Evolutionary conservation across 768 basidiomycete genomes (phyloP).

Genomic region (Jaapia argillacea): DNA sequence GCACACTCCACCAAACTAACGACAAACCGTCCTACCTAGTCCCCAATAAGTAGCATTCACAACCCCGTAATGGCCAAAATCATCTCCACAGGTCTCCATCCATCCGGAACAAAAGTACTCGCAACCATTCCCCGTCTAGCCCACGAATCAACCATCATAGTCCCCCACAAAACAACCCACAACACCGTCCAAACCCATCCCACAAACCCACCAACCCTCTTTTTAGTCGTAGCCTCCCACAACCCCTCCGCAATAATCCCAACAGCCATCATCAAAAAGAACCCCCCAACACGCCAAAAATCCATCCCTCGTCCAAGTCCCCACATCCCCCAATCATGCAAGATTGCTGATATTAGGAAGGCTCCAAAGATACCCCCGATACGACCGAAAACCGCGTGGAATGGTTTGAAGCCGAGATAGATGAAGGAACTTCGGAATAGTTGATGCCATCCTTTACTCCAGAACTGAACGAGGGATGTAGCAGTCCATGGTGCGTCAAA

Average conservation of each 20-base stretch:
- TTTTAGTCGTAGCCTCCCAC: slow-evolving; percentile 35
- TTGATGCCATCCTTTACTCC: slow-evolving; percentile 30
- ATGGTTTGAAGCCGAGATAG: slow-evolving; percentile 18
- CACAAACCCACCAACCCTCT: slow-evolving; percentile 31
- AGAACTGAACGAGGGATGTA: slow-evolving; percentile 26
- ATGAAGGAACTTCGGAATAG: slow-evolving; percentile 22
- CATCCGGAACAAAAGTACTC: slow-evolving; percentile 1
- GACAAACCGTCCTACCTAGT: no score
- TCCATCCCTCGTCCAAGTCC: slow-evolving; percentile 48
- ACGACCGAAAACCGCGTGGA: slow-evolving; percentile 34
- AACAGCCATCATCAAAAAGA: slow-evolving; percentile 48
- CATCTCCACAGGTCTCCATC: neutral
- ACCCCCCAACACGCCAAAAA: slow-evolving; percentile 29
- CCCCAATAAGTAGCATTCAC: no score
- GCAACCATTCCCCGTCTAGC: slow-evolving; percentile 4
- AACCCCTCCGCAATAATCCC: slow-evolving; percentile 38
- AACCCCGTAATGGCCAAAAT: neutral
- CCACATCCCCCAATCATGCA: slow-evolving; percentile 51
- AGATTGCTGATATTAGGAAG: slow-evolving; percentile 47
- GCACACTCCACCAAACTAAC: no score
- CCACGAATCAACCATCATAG: slow-evolving; percentile 36
- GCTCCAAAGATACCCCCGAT: slow-evolving; percentile 42
- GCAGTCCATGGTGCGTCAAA: slow-evolving; percentile 24
- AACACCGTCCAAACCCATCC: slow-evolving; percentile 42
- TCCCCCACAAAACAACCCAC: slow-evolving; percentile 40